Evolutionary conservation across 805 yeast genomes (phyloP).

Genomic region (Metschnikowia sp.): DNA sequence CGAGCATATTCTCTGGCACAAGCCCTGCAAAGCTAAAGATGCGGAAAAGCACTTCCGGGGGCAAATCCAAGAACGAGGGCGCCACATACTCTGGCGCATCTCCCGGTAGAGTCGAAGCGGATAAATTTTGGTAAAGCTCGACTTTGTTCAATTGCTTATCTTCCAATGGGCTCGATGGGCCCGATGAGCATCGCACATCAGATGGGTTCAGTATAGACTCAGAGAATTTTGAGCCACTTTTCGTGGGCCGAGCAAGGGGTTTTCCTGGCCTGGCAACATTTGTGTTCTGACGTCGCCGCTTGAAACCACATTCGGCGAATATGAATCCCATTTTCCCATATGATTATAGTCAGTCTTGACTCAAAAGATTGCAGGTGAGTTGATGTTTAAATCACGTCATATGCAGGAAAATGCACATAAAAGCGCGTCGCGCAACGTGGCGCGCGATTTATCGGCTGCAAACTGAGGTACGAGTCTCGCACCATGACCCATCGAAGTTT

Average conservation of each 20-base stretch:
- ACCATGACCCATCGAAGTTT: too few relatives aligned
- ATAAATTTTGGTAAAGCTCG: too few relatives aligned
- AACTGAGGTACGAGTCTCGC: too few relatives aligned
- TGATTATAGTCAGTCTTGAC: background rate
- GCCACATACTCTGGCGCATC: background rate
- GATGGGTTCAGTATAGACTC: background rate
- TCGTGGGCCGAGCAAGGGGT: background rate
- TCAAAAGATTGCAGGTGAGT: too few relatives aligned
- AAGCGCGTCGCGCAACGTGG: too few relatives aligned
- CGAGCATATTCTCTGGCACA: constrained; percentile 25
- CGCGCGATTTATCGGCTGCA: too few relatives aligned
- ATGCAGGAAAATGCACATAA: too few relatives aligned
- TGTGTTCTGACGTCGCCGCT: background rate
- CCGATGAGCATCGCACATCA: background rate
- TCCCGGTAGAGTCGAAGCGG: too few relatives aligned
- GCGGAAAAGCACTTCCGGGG: constrained; percentile 39
- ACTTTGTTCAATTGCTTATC: background rate
- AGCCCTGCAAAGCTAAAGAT: constrained; percentile 39
- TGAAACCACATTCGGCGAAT: constrained; percentile 2
- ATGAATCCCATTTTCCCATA: constrained; percentile 8
- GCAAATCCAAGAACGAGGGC: constrained; percentile 31
- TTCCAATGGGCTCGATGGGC: background rate
- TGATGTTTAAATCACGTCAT: too few relatives aligned
- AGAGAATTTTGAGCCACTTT: background rate
- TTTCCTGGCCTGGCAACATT: background rate